Evolutionary conservation across 1,284 basidiomycete genomes (phyloP).

Genomic region (Naganishia sp.): DNA sequence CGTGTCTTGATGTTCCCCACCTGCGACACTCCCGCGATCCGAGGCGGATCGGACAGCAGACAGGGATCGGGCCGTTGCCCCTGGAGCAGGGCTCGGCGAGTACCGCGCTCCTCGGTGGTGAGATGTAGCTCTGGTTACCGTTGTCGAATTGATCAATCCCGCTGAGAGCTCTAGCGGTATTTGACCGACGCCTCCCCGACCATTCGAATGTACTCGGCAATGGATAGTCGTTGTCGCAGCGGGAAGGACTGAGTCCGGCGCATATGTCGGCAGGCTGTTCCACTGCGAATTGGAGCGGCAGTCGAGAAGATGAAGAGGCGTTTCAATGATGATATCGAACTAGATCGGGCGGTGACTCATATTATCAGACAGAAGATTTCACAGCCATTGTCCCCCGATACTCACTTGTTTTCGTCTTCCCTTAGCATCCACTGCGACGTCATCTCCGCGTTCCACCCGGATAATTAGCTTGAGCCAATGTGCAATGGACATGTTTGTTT

Average conservation of each 20-base stretch:
- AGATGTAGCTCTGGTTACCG: constrained; percentile 14
- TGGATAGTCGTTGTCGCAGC: constrained; percentile 32
- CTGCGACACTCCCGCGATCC: constrained; percentile 11
- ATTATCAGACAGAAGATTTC: background rate
- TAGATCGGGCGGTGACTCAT: constrained; percentile 44
- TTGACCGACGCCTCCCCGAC: constrained; percentile 25
- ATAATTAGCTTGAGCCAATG: constrained; percentile 83
- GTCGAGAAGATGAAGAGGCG: constrained; percentile 54
- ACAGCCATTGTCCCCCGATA: background rate
- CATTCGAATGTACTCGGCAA: constrained; percentile 44
- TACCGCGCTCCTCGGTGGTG: constrained; percentile 10
- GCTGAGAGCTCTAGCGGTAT: constrained; percentile 16
- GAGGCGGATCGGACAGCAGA: constrained; percentile 24
- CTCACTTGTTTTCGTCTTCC: constrained; percentile 65
- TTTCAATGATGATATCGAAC: constrained; percentile 82
- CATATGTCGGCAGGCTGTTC: constrained; percentile 67
- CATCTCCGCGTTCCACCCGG: constrained; percentile 79
- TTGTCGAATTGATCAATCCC: constrained; percentile 23
- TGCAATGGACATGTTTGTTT: constrained; percentile 74
- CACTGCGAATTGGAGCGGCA: constrained; percentile 77
- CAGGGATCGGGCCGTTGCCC: constrained; percentile 14
- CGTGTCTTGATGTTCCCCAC: constrained; percentile 4
- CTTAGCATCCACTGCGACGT: constrained; percentile 64
- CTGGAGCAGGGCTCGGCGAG: constrained; percentile 25
- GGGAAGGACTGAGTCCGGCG: constrained; percentile 34